phyloP scores from a whole-genome alignment of 2,329 filamentous ascomycete species.

The Curvularia lunata region DNA sequence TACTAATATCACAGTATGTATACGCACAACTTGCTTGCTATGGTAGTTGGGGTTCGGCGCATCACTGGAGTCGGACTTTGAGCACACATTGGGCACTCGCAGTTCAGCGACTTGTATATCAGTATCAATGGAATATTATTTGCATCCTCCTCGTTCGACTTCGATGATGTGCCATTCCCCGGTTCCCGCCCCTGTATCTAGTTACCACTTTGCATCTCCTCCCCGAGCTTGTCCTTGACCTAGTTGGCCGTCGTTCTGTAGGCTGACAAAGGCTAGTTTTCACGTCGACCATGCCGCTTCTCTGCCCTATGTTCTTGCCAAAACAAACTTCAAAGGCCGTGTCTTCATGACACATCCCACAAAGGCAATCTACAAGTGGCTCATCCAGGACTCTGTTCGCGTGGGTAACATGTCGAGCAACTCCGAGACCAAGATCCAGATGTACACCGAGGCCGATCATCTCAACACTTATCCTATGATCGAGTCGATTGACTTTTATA shows the following conservation, averaged over 20 bases:
- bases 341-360: constrained; percentile 99
- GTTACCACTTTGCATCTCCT: constrained; percentile 12
- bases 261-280: constrained; percentile 68
- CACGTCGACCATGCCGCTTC: constrained; percentile 98
- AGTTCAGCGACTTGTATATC: constrained; percentile 44
- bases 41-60: constrained; percentile 32
- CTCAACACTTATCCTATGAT: constrained; percentile 91
- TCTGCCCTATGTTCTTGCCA: constrained; percentile 95
- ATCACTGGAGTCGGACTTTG: constrained; percentile 43
- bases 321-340: constrained; percentile 95
- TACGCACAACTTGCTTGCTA: constrained; percentile 25
- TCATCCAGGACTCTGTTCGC: constrained; percentile 95
- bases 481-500: constrained; percentile 97
- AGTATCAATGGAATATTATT: constrained; percentile 52
- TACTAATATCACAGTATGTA: constrained; percentile 98
- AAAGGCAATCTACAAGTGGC: constrained; percentile 99
- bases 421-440: constrained; percentile 67
- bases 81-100: constrained; percentile 25
- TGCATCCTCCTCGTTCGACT: constrained; percentile 45
- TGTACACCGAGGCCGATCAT: constrained; percentile 96
- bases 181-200: constrained; percentile 33
- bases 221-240: constrained; percentile 2
- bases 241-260: constrained; percentile 3
- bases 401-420: constrained; percentile 74
- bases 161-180: constrained; percentile 43